Percentiles rank a stretch among this genome's conserved stretches.
These are phyloP conservation scores for Acanthamoeba culbertsoni DNA, from an alignment of 208 protist genomes.

Conservation along the genomic window DNA sequence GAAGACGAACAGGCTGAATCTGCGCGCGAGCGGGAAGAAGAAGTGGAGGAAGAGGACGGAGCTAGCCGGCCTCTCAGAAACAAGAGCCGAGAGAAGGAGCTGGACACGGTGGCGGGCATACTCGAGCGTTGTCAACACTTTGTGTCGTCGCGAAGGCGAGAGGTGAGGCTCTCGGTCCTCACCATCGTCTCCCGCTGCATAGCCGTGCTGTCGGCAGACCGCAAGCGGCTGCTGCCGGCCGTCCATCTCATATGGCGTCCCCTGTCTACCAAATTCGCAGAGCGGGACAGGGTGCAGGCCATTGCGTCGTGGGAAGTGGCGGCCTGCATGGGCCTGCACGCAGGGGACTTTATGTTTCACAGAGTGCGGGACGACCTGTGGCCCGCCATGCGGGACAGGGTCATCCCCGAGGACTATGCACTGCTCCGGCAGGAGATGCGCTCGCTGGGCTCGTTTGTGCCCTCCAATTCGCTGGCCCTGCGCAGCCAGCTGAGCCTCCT, in stretches of 20 bases:
- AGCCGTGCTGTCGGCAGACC: neutral
- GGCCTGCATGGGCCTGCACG: neutral
- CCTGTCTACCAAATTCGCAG: neutral
- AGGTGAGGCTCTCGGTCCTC: neutral
- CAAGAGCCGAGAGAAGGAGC: slow-evolving; percentile 3
- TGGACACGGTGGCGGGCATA: slow-evolving; percentile 15
- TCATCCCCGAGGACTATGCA: neutral
- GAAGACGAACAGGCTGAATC: neutral
- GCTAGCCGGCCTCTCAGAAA: neutral
- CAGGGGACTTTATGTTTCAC: slow-evolving; percentile 31
- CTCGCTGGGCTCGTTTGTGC: neutral
- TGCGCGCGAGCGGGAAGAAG: neutral
- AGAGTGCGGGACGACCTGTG: slow-evolving; percentile 17
- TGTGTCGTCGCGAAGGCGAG: neutral
- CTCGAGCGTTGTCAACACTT: slow-evolving; percentile 38
- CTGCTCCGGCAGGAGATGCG: neutral
- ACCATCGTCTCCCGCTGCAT: neutral
- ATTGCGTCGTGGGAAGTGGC: neutral
- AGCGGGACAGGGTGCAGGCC: neutral
- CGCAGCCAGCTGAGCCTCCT: neutral
- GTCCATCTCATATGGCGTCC: slow-evolving; percentile 34
- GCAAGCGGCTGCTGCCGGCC: neutral
- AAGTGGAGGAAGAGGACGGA: neutral
- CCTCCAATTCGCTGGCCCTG: neutral
- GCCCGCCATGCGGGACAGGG: neutral